These are phyloP conservation scores for Cordyceps tenuipes DNA, from an alignment of 2,329 filamentous ascomycete species.

Conservation along the genomic window DNA sequence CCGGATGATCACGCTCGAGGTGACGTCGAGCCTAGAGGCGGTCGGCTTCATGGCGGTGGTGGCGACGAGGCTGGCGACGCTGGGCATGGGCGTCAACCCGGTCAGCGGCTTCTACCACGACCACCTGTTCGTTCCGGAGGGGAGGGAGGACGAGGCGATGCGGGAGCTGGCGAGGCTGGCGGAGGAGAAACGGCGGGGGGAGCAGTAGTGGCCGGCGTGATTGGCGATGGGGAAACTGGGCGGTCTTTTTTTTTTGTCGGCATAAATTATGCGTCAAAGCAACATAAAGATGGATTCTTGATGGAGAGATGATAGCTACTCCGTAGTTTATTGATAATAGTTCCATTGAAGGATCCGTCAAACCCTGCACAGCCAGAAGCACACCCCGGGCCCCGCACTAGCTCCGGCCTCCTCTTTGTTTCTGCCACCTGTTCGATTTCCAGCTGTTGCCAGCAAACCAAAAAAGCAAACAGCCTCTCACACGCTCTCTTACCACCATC, in stretches of 20 bases:
- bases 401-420: neutral
- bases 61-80: conserved; percentile 31
- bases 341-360: too few species aligned
- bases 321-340: too few species aligned
- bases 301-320: too few species aligned
- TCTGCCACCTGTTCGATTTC: conserved; percentile 11
- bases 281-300: too few species aligned
- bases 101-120: conserved; percentile 48
- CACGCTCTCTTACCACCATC: neutral
- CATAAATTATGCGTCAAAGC: too few species aligned
- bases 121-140: conserved; percentile 42
- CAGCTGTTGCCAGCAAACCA: too few species aligned
- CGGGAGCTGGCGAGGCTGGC: conserved; percentile 24
- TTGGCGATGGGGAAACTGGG: too few species aligned
- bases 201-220: neutral
- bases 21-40: conserved; percentile 47
- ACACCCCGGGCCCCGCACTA: neutral
- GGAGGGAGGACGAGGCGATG: conserved; percentile 34
- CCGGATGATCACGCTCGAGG: conserved; percentile 42
- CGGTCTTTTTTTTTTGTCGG: too few species aligned
- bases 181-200: conserved; percentile 15
- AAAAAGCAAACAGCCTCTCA: neutral
- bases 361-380: too few species aligned
- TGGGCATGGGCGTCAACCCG: conserved; percentile 39
- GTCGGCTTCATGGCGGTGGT: conserved; percentile 46